Percentiles rank a stretch among this genome's conserved stretches.
These are phyloP conservation scores for Glaciozyma antarctica DNA, from an alignment of 768 basidiomycete species.

Conservation along the genomic window DNA sequence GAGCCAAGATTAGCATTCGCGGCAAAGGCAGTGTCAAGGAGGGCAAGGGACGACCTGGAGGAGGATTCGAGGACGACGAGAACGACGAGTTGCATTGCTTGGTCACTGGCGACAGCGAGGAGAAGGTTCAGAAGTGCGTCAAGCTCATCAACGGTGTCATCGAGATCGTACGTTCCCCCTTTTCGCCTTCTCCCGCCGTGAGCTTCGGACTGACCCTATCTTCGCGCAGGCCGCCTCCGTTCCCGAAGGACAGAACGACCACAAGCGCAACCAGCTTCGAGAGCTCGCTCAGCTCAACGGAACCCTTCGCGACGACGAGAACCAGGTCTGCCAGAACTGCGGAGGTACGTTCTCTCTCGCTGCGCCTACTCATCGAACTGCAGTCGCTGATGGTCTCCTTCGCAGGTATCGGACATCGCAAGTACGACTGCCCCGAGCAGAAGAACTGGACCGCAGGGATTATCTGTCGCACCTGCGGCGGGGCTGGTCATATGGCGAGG, in stretches of 20 bases:
- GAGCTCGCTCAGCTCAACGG: constrained; percentile 96
- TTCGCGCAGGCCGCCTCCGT: constrained; percentile 79
- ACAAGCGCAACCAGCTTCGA: constrained; percentile 96
- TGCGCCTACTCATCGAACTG: neutral
- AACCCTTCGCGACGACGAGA: constrained; percentile 98
- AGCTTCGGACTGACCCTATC: constrained; percentile 4
- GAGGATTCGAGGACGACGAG: constrained; percentile 89
- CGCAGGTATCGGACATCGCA: constrained; percentile 72
- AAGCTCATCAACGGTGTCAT: constrained; percentile 95
- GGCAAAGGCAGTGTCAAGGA: constrained; percentile 99
- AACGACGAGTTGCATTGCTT: constrained; percentile 99
- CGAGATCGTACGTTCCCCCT: constrained; percentile 68
- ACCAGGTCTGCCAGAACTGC: constrained; percentile 96
- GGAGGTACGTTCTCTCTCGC: constrained; percentile 47
- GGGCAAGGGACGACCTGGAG: constrained; percentile 80
- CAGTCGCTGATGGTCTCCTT: neutral
- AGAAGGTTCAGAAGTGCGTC: constrained; percentile 83
- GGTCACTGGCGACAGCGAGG: constrained; percentile 81
- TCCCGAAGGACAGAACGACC: constrained; percentile 98
- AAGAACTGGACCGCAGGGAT: constrained; percentile 98
- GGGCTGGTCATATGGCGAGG: constrained; percentile 86
- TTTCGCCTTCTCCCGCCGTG: neutral
- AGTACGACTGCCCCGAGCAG: constrained; percentile 98
- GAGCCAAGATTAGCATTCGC: constrained; percentile 95
- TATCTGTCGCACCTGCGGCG: constrained; percentile 96